Evolutionary conservation across 2,329 filamentous ascomycete genomes (phyloP).

Genomic region (Microcera coccophila): DNA sequence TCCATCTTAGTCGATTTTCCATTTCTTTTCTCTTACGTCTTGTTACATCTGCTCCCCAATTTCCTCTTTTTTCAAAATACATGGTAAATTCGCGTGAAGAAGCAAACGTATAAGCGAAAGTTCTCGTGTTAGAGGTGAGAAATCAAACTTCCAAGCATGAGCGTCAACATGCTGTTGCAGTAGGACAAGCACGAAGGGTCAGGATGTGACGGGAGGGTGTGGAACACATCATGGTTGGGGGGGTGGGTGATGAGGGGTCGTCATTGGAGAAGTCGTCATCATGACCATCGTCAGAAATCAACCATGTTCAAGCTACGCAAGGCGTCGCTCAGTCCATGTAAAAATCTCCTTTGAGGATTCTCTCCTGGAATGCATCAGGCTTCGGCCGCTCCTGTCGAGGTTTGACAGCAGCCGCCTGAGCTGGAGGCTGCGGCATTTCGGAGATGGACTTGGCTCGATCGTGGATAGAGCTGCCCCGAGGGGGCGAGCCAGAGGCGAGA

Average conservation of each 20-base stretch:
- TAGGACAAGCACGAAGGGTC: not conserved
- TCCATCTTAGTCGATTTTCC: not conserved
- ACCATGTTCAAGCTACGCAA: constrained; percentile 1
- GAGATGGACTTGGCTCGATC: constrained; percentile 68
- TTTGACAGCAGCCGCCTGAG: constrained; percentile 40
- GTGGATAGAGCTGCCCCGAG: constrained; percentile 43
- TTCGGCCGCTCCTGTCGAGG: constrained; percentile 54
- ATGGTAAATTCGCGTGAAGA: constrained; percentile 14
- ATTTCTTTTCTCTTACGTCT: constrained; percentile 15
- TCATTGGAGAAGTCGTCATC: constrained; percentile 18
- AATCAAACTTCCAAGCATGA: constrained; percentile 11
- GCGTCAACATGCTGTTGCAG: constrained; percentile 5
- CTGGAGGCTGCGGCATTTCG: constrained; percentile 57
- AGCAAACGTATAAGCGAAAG: constrained; percentile 16
- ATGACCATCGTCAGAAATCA: constrained; percentile 15
- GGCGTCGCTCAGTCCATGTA: constrained; percentile 76
- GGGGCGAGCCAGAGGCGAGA: constrained; percentile 45
- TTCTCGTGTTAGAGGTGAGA: constrained; percentile 12
- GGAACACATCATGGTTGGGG: not conserved
- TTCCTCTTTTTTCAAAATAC: not conserved
- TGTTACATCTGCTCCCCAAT: constrained; percentile 7
- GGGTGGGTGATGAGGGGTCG: constrained; percentile 6
- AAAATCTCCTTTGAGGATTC: constrained; percentile 95
- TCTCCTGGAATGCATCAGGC: constrained; percentile 93
- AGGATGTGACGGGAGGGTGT: constrained; percentile 9